phyloP scores from a whole-genome alignment of 108 stramenopile genomes.

The Nitzschia sp. region DNA sequence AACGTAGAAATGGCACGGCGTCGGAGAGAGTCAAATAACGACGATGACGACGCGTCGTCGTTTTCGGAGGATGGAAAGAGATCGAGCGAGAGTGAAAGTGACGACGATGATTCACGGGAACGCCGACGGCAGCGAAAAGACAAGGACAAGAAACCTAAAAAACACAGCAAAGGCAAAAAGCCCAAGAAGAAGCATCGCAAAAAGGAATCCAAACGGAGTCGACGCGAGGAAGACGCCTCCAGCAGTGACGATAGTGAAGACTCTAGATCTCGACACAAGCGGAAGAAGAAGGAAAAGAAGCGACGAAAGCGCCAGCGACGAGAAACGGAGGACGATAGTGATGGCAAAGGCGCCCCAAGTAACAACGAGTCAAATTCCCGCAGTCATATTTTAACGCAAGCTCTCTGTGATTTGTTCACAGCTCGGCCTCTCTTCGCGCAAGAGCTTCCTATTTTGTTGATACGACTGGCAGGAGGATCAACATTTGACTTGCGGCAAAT shows the following conservation, averaged over 20 bases:
- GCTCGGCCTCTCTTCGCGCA: conserved; percentile 32
- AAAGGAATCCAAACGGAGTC: conserved; percentile 1
- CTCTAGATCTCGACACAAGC: conserved; percentile 18
- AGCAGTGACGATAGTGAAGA: conserved; percentile 6
- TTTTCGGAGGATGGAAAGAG: neutral
- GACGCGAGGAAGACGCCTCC: neutral
- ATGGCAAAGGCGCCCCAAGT: neutral
- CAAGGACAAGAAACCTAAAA: conserved; percentile 12
- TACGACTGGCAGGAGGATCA: conserved; percentile 52
- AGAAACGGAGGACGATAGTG: neutral
- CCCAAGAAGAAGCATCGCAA: conserved; percentile 7
- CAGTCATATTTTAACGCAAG: conserved; percentile 23
- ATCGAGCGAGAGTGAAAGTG: conserved; percentile 8
- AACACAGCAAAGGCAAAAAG: conserved; percentile 14
- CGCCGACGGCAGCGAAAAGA: conserved; percentile 2
- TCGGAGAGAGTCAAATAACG: neutral
- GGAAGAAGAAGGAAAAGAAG: conserved; percentile 8
- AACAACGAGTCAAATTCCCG: neutral
- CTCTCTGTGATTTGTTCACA: conserved; percentile 33
- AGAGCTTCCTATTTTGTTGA: conserved; percentile 49
- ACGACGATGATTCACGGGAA: conserved; percentile 7
- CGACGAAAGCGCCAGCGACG: conserved; percentile 14
- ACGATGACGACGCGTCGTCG: neutral
- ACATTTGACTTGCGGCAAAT: conserved; percentile 51
- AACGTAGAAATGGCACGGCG: neutral